These are phyloP conservation scores for Beta macrorhiza DNA, from an alignment of 179 eudicot genomes.

Conservation along the genomic window DNA sequence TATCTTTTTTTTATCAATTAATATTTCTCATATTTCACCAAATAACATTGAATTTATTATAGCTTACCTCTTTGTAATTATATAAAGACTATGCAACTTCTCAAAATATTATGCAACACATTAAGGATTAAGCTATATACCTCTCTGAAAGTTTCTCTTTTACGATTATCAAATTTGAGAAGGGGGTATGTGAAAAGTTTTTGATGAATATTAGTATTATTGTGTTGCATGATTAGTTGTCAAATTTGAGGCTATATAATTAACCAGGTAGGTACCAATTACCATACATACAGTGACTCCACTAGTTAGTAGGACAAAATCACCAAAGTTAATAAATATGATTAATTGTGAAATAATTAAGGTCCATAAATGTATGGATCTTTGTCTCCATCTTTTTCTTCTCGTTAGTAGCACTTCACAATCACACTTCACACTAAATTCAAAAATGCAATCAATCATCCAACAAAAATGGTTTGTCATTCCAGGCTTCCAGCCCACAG, in stretches of 20 bases:
- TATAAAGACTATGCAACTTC: too few relatives aligned
- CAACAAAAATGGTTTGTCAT: not conserved
- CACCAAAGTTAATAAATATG: not conserved
- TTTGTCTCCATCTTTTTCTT: conserved; percentile 4
- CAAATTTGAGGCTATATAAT: conserved; percentile 1
- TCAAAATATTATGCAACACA: too few relatives aligned
- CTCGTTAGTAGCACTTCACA: not conserved
- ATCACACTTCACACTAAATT: not conserved
- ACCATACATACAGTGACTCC: conserved; percentile 1
- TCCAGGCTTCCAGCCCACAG: conserved; percentile 11
- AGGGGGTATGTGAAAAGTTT: not conserved
- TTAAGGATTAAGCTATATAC: too few relatives aligned
- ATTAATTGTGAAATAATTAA: not conserved
- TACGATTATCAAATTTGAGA: not conserved
- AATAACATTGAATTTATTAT: too few relatives aligned
- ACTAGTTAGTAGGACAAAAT: conserved; percentile 7
- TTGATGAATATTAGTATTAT: not conserved
- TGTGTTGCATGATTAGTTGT: not conserved
- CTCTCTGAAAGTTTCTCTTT: too few relatives aligned
- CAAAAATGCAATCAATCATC: conserved; percentile 11
- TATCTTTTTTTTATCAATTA: too few relatives aligned
- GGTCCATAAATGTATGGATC: not conserved
- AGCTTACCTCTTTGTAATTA: too few relatives aligned
- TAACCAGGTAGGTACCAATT: conserved; percentile 2
- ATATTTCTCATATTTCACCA: too few relatives aligned